Evolutionary conservation across 2,329 filamentous ascomycete species (phyloP).

Genomic region (Ascochyta rabiei): DNA sequence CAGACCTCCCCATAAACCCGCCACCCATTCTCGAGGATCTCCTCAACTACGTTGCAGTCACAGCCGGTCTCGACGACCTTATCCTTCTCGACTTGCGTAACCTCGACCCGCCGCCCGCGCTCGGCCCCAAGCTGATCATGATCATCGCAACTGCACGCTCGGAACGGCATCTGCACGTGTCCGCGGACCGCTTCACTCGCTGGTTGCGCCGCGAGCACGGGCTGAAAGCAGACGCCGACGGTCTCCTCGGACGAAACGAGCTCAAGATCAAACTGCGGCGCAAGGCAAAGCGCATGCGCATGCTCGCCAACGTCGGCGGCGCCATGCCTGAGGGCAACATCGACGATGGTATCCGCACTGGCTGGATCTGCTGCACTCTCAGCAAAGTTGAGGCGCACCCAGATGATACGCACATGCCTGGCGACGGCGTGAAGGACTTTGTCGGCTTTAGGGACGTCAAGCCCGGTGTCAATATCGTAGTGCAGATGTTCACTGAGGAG

Average conservation of each 20-base stretch:
- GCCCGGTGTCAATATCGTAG: conserved; percentile 66
- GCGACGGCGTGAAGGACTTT: conserved; percentile 58
- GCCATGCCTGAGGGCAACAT: conserved; percentile 60
- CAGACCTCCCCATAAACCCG: conserved; percentile 69
- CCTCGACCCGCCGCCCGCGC: conserved; percentile 82
- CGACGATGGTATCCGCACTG: conserved; percentile 88
- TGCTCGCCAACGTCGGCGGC: conserved; percentile 73
- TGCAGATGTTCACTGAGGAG: conserved; percentile 74
- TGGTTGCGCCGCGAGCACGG: conserved; percentile 79
- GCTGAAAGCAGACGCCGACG: conserved; percentile 80
- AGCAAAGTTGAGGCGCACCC: conserved; percentile 69
- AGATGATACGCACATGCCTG: conserved; percentile 40
- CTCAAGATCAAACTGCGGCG: conserved; percentile 84
- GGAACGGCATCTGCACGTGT: conserved; percentile 90
- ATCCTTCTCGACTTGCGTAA: conserved; percentile 80
- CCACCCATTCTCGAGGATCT: conserved; percentile 75
- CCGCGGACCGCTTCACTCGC: conserved; percentile 84
- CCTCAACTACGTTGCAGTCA: conserved; percentile 78
- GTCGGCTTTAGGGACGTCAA: conserved; percentile 75
- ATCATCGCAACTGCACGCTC: conserved; percentile 88
- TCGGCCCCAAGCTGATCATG: conserved; percentile 91
- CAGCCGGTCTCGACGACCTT: conserved; percentile 85
- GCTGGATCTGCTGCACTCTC: conserved; percentile 95
- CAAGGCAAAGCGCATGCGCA: conserved; percentile 78
- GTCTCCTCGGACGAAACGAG: conserved; percentile 86